Conservation (phyloP, 768 basidiomycete genomes). For the Vishniacozyma victoriae region DNA sequence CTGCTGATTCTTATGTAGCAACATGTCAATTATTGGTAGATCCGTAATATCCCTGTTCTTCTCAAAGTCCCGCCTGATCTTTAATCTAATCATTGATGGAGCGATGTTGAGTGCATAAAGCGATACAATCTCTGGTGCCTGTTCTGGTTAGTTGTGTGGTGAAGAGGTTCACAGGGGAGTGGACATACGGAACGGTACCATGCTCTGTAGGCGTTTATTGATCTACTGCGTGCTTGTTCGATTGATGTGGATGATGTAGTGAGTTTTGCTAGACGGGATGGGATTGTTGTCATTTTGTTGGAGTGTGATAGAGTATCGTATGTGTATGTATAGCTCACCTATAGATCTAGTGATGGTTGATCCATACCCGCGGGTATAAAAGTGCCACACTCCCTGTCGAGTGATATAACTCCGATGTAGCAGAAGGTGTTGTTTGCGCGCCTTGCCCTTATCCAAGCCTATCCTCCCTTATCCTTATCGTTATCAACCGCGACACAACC, state of each 20-base stretch:
- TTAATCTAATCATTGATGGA: constrained; percentile 67
- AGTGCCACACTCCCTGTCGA: too few relatives aligned
- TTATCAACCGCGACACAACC: too few relatives aligned
- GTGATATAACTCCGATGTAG: too few relatives aligned
- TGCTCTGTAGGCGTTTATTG: constrained; percentile 74
- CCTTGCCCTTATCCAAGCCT: too few relatives aligned
- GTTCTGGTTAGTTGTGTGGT: too few relatives aligned
- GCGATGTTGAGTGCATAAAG: constrained; percentile 78
- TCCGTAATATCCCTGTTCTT: constrained; percentile 76
- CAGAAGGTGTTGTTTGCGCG: too few relatives aligned
- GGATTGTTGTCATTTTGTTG: constrained; percentile 76
- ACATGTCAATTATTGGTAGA: constrained; percentile 71
- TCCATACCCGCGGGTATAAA: too few relatives aligned
- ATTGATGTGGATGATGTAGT: constrained; percentile 55
- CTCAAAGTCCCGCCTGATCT: constrained; percentile 82
- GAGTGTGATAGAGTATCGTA: too few relatives aligned
- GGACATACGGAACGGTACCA: constrained; percentile 83
- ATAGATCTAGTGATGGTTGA: too few relatives aligned
- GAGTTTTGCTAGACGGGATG: constrained; percentile 72
- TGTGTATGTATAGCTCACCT: too few relatives aligned
- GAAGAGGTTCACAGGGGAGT: too few relatives aligned
- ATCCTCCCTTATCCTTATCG: too few relatives aligned
- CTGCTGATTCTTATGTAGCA: constrained; percentile 74
- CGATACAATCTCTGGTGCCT: constrained; percentile 86
- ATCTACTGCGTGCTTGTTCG: constrained; percentile 62